Evolutionary conservation across 1,284 basidiomycete genomes (phyloP).

Genomic region (Apiotrichum siamense): DNA sequence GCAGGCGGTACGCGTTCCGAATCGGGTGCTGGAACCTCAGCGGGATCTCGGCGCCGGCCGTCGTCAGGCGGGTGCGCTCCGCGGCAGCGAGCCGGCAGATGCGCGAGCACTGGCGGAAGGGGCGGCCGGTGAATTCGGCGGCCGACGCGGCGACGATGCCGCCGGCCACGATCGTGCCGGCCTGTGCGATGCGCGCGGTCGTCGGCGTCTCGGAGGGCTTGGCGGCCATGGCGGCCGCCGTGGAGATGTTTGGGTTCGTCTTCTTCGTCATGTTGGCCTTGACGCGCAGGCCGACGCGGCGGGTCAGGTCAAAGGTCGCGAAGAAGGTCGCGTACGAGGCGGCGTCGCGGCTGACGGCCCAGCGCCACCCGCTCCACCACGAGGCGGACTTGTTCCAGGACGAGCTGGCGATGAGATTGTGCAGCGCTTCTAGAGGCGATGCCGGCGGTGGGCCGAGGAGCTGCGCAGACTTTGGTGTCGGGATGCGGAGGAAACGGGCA

Average conservation of each 20-base stretch:
- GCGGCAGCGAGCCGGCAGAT: constrained; percentile 1
- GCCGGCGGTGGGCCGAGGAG: constrained; percentile 16
- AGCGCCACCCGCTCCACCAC: constrained; percentile 45
- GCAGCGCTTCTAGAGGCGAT: constrained; percentile 31
- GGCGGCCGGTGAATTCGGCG: constrained; percentile 38
- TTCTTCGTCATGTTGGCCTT: constrained; percentile 30
- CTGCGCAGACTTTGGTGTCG: constrained; percentile 13
- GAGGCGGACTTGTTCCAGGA: constrained; percentile 32
- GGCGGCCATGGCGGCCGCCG: constrained; percentile 3
- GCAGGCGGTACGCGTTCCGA: constrained; percentile 11
- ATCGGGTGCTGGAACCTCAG: constrained; percentile 8
- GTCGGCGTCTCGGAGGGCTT: constrained; percentile 27
- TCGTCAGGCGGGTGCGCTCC: constrained; percentile 5
- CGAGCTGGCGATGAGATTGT: constrained; percentile 31
- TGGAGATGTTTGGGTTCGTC: neutral
- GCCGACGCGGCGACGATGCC: constrained; percentile 39
- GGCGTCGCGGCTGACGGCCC: constrained; percentile 39
- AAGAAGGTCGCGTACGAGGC: constrained; percentile 45
- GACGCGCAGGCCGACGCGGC: constrained; percentile 38
- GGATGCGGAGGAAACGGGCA: constrained; percentile 22
- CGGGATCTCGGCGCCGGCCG: too few relatives aligned
- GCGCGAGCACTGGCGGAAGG: constrained; percentile 28
- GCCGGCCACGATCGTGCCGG: constrained; percentile 41
- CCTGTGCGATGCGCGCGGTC: constrained; percentile 41
- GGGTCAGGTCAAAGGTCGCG: constrained; percentile 44